A percentile compares a stretch with the other conserved stretches of the same genome.
Conservation (phyloP, 495 filamentous ascomycete genomes). For the Friedmanniomyces simplex region DNA sequence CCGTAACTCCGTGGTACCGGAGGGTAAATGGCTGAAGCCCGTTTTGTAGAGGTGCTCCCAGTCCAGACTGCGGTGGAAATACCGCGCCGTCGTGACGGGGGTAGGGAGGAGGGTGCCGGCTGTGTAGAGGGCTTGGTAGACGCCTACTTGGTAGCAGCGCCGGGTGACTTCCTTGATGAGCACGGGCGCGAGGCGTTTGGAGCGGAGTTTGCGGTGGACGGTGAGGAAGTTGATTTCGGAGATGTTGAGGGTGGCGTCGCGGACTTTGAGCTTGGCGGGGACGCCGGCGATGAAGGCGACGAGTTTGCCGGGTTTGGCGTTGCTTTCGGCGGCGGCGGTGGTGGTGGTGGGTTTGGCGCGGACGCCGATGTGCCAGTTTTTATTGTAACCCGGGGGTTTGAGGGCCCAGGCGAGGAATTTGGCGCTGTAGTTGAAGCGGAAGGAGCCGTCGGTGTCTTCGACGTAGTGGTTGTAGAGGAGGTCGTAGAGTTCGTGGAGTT, state of each 20-base stretch:
- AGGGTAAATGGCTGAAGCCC: conserved; percentile 75
- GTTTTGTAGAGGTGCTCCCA: conserved; percentile 94
- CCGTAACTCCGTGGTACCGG: conserved; percentile 66
- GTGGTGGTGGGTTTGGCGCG: conserved; percentile 63
- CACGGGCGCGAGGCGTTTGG: conserved; percentile 81
- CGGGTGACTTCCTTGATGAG: conserved; percentile 96
- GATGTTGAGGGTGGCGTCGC: conserved; percentile 58
- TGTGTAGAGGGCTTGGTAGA: conserved; percentile 94
- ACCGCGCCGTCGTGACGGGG: conserved; percentile 82
- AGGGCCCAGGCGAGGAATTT: conserved; percentile 89
- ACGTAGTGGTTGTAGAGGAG: conserved; percentile 88
- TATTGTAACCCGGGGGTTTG: conserved; percentile 88
- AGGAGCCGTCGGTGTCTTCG: conserved; percentile 92
- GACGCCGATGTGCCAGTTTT: conserved; percentile 92
- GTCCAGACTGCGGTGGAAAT: conserved; percentile 85
- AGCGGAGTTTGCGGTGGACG: conserved; percentile 92
- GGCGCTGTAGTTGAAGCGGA: conserved; percentile 86
- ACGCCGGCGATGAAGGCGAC: conserved; percentile 93
- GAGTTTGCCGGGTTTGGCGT: conserved; percentile 43
- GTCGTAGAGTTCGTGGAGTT: conserved; percentile 50
- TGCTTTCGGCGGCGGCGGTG: conserved; percentile 33
- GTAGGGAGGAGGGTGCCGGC: conserved; percentile 81
- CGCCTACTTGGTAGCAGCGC: conserved; percentile 66
- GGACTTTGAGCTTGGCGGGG: conserved; percentile 70
- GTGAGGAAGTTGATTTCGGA: conserved; percentile 97